These are phyloP conservation scores for Podaxis pistillaris DNA, from an alignment of 768 basidiomycete genomes.

Conservation along the genomic window DNA sequence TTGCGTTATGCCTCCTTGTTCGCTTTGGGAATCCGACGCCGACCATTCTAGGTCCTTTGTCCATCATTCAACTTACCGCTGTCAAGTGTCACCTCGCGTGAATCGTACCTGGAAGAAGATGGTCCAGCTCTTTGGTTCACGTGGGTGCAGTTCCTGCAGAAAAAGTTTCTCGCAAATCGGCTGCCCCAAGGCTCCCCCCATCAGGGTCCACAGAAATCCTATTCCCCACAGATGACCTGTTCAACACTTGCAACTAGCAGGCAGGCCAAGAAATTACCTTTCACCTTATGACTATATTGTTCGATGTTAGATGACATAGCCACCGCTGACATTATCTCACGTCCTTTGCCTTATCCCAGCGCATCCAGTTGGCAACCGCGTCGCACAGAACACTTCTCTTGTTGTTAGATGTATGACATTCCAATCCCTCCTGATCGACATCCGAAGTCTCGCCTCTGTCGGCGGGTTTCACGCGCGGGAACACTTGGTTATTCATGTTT, in stretches of 20 bases:
- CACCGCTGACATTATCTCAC: slow-evolving; percentile 6
- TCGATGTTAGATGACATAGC: background rate
- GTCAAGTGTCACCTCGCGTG: background rate
- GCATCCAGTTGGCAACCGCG: background rate
- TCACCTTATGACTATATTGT: background rate
- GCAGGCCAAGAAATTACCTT: background rate
- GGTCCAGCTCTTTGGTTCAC: background rate
- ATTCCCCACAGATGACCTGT: background rate
- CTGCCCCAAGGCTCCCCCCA: background rate
- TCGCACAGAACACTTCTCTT: background rate
- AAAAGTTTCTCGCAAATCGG: background rate
- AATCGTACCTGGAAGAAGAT: slow-evolving; percentile 9
- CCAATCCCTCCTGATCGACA: background rate
- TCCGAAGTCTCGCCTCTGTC: background rate
- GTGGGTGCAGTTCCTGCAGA: background rate
- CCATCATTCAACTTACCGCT: background rate
- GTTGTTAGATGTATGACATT: background rate
- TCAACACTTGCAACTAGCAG: background rate
- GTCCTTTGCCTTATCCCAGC: background rate
- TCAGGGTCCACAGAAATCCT: background rate
- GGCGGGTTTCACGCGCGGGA: background rate
- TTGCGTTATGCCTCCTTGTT: background rate
- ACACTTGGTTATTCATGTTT: background rate
- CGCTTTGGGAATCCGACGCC: background rate
- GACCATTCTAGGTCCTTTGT: background rate